phyloP scores from a whole-genome alignment of 345 rosid genomes.

The Ailanthus altissimus region DNA sequence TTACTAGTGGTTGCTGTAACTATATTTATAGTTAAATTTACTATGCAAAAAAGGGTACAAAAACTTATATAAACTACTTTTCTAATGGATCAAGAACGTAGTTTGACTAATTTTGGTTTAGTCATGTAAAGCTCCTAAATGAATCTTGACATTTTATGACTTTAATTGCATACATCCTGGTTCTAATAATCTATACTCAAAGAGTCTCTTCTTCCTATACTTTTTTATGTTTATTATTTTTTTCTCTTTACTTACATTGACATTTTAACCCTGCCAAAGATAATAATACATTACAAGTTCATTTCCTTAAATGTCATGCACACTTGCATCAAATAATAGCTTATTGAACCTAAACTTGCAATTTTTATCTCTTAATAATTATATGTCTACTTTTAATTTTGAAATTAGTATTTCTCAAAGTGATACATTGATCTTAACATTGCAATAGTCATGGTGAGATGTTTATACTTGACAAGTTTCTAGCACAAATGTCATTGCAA shows the following conservation, averaged over 20 bases:
- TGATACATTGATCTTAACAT: neutral
- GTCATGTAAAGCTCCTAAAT: neutral
- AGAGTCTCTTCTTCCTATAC: neutral
- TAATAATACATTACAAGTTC: neutral
- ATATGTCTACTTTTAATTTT: neutral
- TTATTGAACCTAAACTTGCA: neutral
- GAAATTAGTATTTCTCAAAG: neutral
- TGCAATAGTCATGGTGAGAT: neutral
- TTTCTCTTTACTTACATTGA: neutral
- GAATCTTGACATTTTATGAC: neutral
- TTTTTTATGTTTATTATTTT: neutral
- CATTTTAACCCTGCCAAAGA: neutral
- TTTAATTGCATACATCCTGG: neutral
- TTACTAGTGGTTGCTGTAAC: neutral
- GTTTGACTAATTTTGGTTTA: neutral
- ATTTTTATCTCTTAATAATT: neutral
- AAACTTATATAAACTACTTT: neutral
- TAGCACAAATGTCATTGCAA: neutral
- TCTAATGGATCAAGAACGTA: neutral
- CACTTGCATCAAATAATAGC: neutral
- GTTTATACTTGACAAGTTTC: conserved; percentile 7
- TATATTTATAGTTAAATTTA: neutral
- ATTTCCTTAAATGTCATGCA: conserved; percentile 1
- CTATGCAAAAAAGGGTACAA: neutral
- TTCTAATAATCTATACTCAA: neutral